These are phyloP conservation scores for Aaosphaeria arxii DNA, from an alignment of 2,329 filamentous ascomycete genomes.

Conservation along the genomic window DNA sequence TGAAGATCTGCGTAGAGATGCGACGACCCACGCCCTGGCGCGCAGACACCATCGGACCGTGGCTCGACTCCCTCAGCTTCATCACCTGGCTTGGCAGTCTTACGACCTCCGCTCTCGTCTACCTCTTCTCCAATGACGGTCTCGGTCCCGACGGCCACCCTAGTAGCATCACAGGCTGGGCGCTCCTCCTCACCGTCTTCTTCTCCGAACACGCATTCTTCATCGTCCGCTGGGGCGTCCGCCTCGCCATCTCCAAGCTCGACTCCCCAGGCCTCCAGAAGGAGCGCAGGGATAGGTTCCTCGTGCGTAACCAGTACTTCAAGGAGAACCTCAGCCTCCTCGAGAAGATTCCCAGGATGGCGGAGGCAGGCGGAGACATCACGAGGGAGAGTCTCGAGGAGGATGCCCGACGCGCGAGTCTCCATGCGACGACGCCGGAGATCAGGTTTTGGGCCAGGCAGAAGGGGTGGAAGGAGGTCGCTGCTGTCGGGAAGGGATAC, in stretches of 20 bases:
- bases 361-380: slow-evolving; percentile 54
- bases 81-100: slow-evolving; percentile 92
- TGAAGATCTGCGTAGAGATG: slow-evolving; percentile 90
- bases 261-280: slow-evolving; percentile 85
- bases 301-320: slow-evolving; percentile 75
- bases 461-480: slow-evolving; percentile 49
- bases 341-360: slow-evolving; percentile 40
- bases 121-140: slow-evolving; percentile 74
- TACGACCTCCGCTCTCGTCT: slow-evolving; percentile 82
- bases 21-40: slow-evolving; percentile 86
- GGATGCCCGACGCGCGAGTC: slow-evolving; percentile 42
- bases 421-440: slow-evolving; percentile 42
- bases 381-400: slow-evolving; percentile 64
- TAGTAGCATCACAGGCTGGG: slow-evolving; percentile 73
- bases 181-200: slow-evolving; percentile 75
- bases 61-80: slow-evolving; percentile 81
- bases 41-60: slow-evolving; percentile 91
- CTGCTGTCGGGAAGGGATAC: slow-evolving; percentile 45
- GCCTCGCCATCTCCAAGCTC: slow-evolving; percentile 70
- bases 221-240: slow-evolving; percentile 69
- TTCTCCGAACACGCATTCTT: slow-evolving; percentile 89
- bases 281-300: slow-evolving; percentile 76
- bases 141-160: slow-evolving; percentile 65
- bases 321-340: slow-evolving; percentile 66
- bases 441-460: slow-evolving; percentile 54